Percentiles rank a stretch among this genome's conserved stretches.
These are phyloP conservation scores for Diplosphaera chodatii DNA, from an alignment of 139 green algal genomes.

Conservation along the genomic window DNA sequence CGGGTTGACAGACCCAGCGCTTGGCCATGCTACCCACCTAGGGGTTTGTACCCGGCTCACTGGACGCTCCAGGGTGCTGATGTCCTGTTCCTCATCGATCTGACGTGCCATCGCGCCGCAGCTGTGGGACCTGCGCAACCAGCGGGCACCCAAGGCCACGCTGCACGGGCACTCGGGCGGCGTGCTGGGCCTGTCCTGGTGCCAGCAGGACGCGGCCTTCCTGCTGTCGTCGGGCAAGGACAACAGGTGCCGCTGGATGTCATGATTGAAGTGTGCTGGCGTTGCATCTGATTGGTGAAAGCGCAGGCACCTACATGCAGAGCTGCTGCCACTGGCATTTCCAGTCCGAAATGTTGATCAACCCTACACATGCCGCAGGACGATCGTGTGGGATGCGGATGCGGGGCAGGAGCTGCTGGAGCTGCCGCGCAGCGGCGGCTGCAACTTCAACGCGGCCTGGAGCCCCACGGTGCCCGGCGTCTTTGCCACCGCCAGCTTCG, in stretches of 20 bases:
- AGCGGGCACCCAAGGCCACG: slow-evolving; percentile 70
- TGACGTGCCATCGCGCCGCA: slow-evolving; percentile 3
- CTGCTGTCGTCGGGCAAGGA: slow-evolving; percentile 92
- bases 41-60: too few relatives aligned
- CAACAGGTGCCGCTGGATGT: too few relatives aligned
- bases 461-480: slow-evolving; percentile 53
- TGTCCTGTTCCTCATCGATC: too few relatives aligned
- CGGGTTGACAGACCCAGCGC: too few relatives aligned
- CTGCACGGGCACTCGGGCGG: slow-evolving; percentile 76
- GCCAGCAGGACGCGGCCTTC: slow-evolving; percentile 73
- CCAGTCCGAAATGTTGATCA: too few relatives aligned
- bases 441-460: slow-evolving; percentile 13
- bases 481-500: slow-evolving; percentile 54
- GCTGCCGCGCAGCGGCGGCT: background rate
- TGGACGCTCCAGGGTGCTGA: too few relatives aligned
- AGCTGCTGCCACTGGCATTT: too few relatives aligned
- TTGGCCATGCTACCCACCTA: too few relatives aligned
- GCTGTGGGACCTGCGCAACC: slow-evolving; percentile 92
- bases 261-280: too few relatives aligned
- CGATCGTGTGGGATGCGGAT: slow-evolving; percentile 87
- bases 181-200: slow-evolving; percentile 91
- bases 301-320: too few relatives aligned
- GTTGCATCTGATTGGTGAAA: too few relatives aligned
- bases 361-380: too few relatives aligned
- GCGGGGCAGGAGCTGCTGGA: slow-evolving; percentile 34